Evolutionary conservation across 1,284 basidiomycete genomes (phyloP).

Genomic region (Meripilus lineatus): DNA sequence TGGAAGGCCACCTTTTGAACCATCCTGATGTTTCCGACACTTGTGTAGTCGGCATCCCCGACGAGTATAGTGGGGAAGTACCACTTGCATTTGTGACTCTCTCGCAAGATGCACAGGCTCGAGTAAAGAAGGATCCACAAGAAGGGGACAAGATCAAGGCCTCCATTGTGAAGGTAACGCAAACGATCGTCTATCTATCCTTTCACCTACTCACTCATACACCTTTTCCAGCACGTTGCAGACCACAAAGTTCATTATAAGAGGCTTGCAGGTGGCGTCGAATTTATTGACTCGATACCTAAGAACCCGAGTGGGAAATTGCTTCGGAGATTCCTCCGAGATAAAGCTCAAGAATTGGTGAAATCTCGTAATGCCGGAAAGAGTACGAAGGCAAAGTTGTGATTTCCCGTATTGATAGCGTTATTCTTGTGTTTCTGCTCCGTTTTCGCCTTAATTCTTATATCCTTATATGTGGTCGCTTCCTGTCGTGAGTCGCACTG

Average conservation of each 20-base stretch:
- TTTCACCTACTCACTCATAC: background rate
- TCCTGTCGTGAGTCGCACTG: too few species aligned
- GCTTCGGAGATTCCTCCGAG: conserved; percentile 13
- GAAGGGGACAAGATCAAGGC: conserved; percentile 9
- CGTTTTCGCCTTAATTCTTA: too few species aligned
- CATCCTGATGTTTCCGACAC: conserved; percentile 64
- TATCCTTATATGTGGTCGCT: too few species aligned
- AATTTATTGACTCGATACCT: conserved; percentile 14
- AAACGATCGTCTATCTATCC: background rate
- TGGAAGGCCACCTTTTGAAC: conserved; percentile 53
- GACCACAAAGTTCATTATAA: conserved; percentile 18
- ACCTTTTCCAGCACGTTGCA: conserved; percentile 10
- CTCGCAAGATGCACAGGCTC: conserved; percentile 8
- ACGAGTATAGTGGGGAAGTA: conserved; percentile 42
- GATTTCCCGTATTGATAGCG: background rate
- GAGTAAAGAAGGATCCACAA: conserved; percentile 8
- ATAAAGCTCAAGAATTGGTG: conserved; percentile 14
- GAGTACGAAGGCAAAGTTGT: conserved; percentile 10
- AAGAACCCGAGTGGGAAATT: conserved; percentile 17
- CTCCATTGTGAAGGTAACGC: conserved; percentile 11
- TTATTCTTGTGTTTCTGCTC: too few species aligned
- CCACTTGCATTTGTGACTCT: conserved; percentile 37
- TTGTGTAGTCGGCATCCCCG: conserved; percentile 49
- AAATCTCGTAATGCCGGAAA: background rate
- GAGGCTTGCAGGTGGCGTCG: conserved; percentile 13